Percentiles rank a stretch among this genome's conserved stretches.
These are phyloP conservation scores for Pouteria campechiana DNA, from an alignment of 179 eudicot genomes.

Conservation along the genomic window DNA sequence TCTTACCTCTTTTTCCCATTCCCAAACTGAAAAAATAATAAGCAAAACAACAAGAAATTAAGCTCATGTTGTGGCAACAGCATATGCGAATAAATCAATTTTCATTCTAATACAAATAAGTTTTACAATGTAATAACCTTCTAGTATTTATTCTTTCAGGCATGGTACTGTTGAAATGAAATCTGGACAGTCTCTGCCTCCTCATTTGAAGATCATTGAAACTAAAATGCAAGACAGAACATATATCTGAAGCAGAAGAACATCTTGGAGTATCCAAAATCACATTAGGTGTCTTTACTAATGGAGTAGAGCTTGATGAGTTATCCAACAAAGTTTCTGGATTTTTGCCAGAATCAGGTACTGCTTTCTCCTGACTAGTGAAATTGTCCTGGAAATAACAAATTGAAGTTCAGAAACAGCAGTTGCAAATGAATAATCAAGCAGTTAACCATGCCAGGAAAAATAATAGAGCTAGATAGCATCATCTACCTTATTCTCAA, in stretches of 20 bases:
- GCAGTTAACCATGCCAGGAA: too few species aligned
- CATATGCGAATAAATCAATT: too few species aligned
- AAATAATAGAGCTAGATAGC: too few species aligned
- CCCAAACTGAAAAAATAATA: background rate
- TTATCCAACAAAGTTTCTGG: conserved; percentile 18
- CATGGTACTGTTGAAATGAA: conserved; percentile 19
- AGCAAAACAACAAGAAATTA: too few species aligned
- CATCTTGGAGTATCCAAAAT: conserved; percentile 16
- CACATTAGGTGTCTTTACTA: conserved; percentile 11
- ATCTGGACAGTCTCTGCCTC: conserved; percentile 43
- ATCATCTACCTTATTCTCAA: too few species aligned
- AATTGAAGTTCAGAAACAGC: background rate
- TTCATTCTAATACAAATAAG: too few species aligned
- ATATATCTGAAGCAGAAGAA: conserved; percentile 25
- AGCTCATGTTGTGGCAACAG: too few species aligned
- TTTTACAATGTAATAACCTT: conserved; percentile 26
- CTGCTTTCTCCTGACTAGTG: conserved; percentile 16
- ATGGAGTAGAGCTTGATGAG: conserved; percentile 18
- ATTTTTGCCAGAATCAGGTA: conserved; percentile 9
- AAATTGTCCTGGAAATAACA: conserved; percentile 34
- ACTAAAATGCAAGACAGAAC: conserved; percentile 61
- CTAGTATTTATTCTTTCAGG: conserved; percentile 14
- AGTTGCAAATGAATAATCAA: too few species aligned
- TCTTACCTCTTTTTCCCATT: background rate
- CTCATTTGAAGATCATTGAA: conserved; percentile 46